Evolutionary conservation across 768 basidiomycete genomes (phyloP).

Genomic region (Serpula lacrymans): DNA sequence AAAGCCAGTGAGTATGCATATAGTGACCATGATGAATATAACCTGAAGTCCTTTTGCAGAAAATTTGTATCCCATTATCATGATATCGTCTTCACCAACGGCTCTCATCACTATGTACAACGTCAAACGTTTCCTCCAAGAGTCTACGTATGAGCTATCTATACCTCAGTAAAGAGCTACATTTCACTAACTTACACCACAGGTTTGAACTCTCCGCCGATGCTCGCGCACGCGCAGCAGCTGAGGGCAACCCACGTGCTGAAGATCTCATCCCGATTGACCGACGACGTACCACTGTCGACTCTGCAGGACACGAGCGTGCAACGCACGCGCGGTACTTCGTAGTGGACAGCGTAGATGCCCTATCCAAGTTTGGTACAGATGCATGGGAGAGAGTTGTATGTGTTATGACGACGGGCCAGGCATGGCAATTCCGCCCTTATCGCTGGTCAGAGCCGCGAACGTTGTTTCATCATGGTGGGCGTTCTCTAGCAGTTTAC

Average conservation of each 20-base stretch:
- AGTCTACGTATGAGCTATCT: constrained; percentile 57
- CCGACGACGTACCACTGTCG: constrained; percentile 72
- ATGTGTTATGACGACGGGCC: constrained; percentile 97
- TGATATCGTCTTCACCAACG: constrained; percentile 95
- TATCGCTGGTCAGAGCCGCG: constrained; percentile 97
- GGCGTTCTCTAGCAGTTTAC: not conserved
- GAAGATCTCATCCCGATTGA: constrained; percentile 90
- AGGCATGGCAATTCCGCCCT: constrained; percentile 95
- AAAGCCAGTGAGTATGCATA: constrained; percentile 58
- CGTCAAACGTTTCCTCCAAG: constrained; percentile 90
- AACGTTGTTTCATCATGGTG: constrained; percentile 91
- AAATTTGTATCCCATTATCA: constrained; percentile 88
- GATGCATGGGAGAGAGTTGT: constrained; percentile 98
- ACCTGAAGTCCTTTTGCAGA: constrained; percentile 34
- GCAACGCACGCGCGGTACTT: constrained; percentile 65
- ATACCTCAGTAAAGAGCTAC: too few species aligned
- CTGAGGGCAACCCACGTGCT: constrained; percentile 68
- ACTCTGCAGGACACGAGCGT: constrained; percentile 59
- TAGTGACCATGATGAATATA: too few species aligned
- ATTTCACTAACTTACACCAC: not conserved
- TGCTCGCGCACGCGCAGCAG: constrained; percentile 63
- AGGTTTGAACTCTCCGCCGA: constrained; percentile 77
- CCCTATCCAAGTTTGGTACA: constrained; percentile 84
- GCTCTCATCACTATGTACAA: constrained; percentile 98
- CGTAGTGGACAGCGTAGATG: constrained; percentile 90